Percentiles rank a stretch among this genome's conserved stretches.
phyloP scores from a whole-genome alignment of 306 rosid genomes.

The Sindora glabra region DNA sequence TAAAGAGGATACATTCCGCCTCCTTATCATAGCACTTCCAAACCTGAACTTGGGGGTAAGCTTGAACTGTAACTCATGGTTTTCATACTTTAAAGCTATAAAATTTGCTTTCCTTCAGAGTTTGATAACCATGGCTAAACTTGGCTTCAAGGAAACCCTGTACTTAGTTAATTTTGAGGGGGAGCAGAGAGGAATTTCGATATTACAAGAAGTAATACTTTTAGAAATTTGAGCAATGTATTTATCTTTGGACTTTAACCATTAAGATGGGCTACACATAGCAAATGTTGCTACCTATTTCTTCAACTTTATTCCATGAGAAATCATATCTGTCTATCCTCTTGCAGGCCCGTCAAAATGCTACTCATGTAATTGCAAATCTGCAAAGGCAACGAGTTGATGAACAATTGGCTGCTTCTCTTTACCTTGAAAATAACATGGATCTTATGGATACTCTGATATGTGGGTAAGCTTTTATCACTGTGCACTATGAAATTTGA shows the following conservation, averaged over 20 bases:
- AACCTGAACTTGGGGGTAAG: slow-evolving; percentile 50
- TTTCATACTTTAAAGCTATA: too few species aligned
- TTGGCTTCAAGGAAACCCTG: not conserved
- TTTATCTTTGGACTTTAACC: not conserved
- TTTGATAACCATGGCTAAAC: not conserved
- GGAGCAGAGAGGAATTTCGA: not conserved
- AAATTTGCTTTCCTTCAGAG: too few species aligned
- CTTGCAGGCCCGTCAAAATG: slow-evolving; percentile 46
- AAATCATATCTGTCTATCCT: not conserved
- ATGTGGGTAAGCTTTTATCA: slow-evolving; percentile 29
- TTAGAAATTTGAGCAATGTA: not conserved
- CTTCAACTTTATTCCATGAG: not conserved
- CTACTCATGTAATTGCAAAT: slow-evolving; percentile 56
- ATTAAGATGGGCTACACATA: not conserved
- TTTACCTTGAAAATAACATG: slow-evolving; percentile 44
- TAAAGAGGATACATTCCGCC: slow-evolving; percentile 43
- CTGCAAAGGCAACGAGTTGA: slow-evolving; percentile 53
- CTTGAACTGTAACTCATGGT: too few species aligned
- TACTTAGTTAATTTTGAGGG: not conserved
- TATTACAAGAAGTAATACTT: too few species aligned
- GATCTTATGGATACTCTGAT: slow-evolving; percentile 50
- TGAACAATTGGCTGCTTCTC: slow-evolving; percentile 41
- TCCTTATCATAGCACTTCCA: slow-evolving; percentile 36
- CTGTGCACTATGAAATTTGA: not conserved
- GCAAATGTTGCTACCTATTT: not conserved